These are phyloP conservation scores for Rhizopogon vesiculosus DNA, from an alignment of 768 basidiomycete genomes.

Conservation along the genomic window DNA sequence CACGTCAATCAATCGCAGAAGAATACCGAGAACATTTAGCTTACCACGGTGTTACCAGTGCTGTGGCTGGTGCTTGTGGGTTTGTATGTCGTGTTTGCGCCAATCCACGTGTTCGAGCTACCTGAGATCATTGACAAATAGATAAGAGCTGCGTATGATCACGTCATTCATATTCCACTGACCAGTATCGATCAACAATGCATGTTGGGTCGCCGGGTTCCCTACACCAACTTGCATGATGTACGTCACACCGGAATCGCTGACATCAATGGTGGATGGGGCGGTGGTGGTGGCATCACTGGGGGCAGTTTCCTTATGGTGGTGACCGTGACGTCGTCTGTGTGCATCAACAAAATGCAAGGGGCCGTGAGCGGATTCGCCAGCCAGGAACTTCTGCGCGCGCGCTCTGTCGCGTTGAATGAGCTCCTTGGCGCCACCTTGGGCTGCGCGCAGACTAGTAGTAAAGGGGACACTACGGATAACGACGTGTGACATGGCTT, in stretches of 20 bases:
- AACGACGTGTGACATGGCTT: constrained; percentile 32
- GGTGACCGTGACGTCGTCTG: constrained; percentile 24
- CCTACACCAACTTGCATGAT: constrained; percentile 46
- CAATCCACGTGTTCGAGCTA: constrained; percentile 51
- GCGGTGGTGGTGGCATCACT: no score
- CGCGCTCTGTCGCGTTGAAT: constrained; percentile 45
- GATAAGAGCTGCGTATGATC: neutral
- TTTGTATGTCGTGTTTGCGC: constrained; percentile 39
- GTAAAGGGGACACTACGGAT: constrained; percentile 41
- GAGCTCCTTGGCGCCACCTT: constrained; percentile 37
- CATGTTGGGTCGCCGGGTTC: constrained; percentile 40
- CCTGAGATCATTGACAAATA: constrained; percentile 14
- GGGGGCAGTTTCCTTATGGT: neutral
- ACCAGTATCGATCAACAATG: constrained; percentile 53
- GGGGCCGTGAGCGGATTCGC: constrained; percentile 52
- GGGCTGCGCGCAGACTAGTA: constrained; percentile 4
- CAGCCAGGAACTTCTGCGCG: constrained; percentile 50
- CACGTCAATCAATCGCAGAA: neutral
- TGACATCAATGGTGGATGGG: constrained; percentile 35
- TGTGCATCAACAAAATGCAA: constrained; percentile 25
- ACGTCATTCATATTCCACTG: constrained; percentile 5
- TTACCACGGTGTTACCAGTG: constrained; percentile 29
- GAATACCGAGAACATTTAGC: constrained; percentile 25
- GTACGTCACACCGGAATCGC: constrained; percentile 53
- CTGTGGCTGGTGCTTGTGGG: constrained; percentile 38